phyloP scores from a whole-genome alignment of 768 basidiomycete genomes.

The Mycena alexandri region DNA sequence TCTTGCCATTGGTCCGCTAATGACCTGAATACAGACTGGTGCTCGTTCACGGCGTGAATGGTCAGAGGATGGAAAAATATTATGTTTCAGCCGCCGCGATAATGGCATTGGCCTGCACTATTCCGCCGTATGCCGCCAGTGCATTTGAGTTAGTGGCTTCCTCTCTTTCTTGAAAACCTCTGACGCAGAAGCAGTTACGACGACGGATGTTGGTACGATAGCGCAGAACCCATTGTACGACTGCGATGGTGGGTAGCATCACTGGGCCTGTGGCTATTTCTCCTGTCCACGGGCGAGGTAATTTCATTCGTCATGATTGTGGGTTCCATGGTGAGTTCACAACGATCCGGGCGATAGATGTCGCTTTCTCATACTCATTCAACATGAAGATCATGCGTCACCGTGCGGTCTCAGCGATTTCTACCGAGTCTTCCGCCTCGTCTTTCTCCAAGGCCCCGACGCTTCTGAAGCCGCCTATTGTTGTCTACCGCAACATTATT shows the following conservation, averaged over 20 bases:
- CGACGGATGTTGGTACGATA: constrained; percentile 23
- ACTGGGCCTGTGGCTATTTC: constrained; percentile 20
- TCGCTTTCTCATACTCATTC: neutral
- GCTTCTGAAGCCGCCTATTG: constrained; percentile 2
- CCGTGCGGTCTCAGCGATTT: too few relatives aligned
- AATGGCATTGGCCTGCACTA: neutral
- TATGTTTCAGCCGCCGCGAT: too few relatives aligned
- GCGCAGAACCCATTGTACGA: neutral
- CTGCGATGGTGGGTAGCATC: constrained; percentile 22
- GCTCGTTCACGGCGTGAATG: too few relatives aligned
- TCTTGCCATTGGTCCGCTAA: too few relatives aligned
- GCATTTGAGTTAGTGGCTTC: constrained; percentile 18
- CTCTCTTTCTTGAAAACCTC: neutral
- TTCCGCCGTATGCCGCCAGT: constrained; percentile 24
- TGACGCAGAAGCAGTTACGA: constrained; percentile 3
- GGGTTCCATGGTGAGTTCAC: too few relatives aligned
- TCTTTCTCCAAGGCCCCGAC: too few relatives aligned
- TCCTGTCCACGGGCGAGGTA: constrained; percentile 23
- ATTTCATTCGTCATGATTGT: constrained; percentile 19
- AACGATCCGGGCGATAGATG: neutral
- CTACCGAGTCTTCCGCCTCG: neutral
- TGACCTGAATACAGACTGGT: too few relatives aligned
- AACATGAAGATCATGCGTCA: neutral
- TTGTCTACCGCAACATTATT: constrained; percentile 19
- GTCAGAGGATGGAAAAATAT: too few relatives aligned